phyloP scores from a whole-genome alignment of 1,284 basidiomycete genomes.

The Vanrija sp. region DNA sequence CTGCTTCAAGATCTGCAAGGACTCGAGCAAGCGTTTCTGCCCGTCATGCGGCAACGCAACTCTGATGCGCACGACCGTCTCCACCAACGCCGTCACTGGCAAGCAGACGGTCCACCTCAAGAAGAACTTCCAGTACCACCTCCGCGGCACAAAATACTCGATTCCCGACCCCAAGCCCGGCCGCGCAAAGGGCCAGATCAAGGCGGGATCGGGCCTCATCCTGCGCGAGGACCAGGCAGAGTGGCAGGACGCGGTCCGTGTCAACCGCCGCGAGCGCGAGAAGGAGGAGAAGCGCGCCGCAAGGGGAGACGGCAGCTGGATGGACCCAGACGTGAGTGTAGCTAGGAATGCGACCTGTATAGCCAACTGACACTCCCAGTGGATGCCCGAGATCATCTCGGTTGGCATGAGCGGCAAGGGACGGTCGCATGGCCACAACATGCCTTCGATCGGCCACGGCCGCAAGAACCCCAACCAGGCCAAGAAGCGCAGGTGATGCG shows the following conservation, averaged over 20 bases:
- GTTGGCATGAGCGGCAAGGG: constrained; percentile 71
- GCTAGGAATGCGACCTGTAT: not conserved
- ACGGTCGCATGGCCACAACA: constrained; percentile 57
- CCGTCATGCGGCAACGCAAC: constrained; percentile 94
- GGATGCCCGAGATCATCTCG: constrained; percentile 80
- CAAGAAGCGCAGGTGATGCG: constrained; percentile 28
- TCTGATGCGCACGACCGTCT: constrained; percentile 84
- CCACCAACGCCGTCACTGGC: constrained; percentile 62
- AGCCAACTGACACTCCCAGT: constrained; percentile 42
- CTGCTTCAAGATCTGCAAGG: constrained; percentile 99
- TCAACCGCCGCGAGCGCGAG: constrained; percentile 63
- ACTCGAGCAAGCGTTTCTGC: constrained; percentile 91
- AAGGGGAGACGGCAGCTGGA: constrained; percentile 65
- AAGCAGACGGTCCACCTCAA: constrained; percentile 75
- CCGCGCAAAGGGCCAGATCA: constrained; percentile 75
- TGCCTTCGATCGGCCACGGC: constrained; percentile 80
- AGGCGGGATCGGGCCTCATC: constrained; percentile 64
- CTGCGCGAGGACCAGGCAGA: constrained; percentile 85
- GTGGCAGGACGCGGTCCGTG: constrained; percentile 75
- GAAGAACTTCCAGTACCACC: constrained; percentile 88
- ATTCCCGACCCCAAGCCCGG: constrained; percentile 90
- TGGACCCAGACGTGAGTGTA: constrained; percentile 76
- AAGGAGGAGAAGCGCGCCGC: constrained; percentile 74
- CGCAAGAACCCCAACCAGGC: constrained; percentile 80
- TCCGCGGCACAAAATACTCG: constrained; percentile 87